Evolutionary conservation across 139 green algal species (phyloP), one percentile per base, ranked within the genome.

Genomic region (Chlorella sorokiniana): DNA sequence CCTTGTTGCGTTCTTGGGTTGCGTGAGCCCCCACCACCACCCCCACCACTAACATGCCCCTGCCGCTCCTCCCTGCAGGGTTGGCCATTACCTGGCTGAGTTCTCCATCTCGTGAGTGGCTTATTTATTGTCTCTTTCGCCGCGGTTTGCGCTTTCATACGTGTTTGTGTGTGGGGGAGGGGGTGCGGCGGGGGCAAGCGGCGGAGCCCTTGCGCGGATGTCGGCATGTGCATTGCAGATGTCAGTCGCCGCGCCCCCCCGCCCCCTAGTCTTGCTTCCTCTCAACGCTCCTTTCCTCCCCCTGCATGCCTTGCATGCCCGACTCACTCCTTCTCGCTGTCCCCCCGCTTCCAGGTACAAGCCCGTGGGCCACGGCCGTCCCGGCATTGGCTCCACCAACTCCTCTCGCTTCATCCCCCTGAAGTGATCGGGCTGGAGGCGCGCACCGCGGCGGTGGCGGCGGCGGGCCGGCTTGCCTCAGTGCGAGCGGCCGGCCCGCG

Each of bases 1-100:
- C n/a, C n/a, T n/a, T n/a, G n/a, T n/a, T n/a, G n/a, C n/a, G n/a
- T n/a, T n/a, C n/a, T n/a, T n/a, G n/a, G n/a, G 18, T 65, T 45
- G 44, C 45, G 27, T 64, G 29, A 11, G 8, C 0, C 31, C 1
- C 33, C 7, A 7, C 20, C 7, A n/a, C 59, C 59, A 37, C 59
- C 59, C 25, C 7, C 59, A 7, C 59, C 59, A 11, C 59, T 16
- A 7, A 10, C 20, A n/a, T 31, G 5, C 18, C n/a, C n/a, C n/a
- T n/a, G n/a, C n/a, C n/a, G n/a, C n/a, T n/a, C n/a, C n/a, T n/a
- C 96, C 95, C 38, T 95, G 98, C 91, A 99, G 98, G 96, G 86
- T 99, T 23, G 97, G 95, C 54, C 93, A 98, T 90, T 99, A 99
- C 92, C 91, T 99, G 48, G 97, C 91, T 42, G 97, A 99, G 93